phyloP scores from a whole-genome alignment of 176 grass and related monocot genomes.

The maize (Zea mays) region DNA sequence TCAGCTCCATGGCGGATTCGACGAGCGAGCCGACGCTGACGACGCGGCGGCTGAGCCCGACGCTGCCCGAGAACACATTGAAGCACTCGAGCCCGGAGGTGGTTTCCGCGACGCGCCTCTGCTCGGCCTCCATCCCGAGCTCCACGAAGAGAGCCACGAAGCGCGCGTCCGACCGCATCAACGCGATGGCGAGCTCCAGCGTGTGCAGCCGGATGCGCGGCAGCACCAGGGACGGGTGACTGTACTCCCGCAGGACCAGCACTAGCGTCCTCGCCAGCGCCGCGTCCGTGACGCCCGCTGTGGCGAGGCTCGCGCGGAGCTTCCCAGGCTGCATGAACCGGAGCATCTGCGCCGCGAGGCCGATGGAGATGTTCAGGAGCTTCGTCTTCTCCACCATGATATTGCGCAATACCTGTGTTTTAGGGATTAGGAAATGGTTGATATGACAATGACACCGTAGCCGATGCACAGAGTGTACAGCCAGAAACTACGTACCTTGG shows the following conservation, averaged over 20 bases:
- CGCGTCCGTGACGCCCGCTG: constrained; percentile 36
- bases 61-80: constrained; percentile 76
- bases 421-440: not conserved
- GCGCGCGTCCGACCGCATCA: constrained; percentile 51
- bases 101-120: constrained; percentile 45
- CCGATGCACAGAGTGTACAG: not conserved
- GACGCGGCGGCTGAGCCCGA: constrained; percentile 57
- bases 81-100: constrained; percentile 82
- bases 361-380: constrained; percentile 56
- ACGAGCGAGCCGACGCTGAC: constrained; percentile 46
- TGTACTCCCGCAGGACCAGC: constrained; percentile 43
- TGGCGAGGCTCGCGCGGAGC: constrained; percentile 37
- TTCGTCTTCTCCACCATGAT: constrained; percentile 58
- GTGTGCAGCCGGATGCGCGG: constrained; percentile 62
- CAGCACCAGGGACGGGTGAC: constrained; percentile 46
- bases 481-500: constrained; percentile 24
- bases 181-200: constrained; percentile 54
- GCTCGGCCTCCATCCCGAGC: constrained; percentile 53
- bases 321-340: constrained; percentile 44
- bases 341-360: constrained; percentile 55
- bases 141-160: constrained; percentile 42
- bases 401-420: constrained; percentile 42
- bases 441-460: not conserved
- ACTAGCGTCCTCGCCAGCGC: constrained; percentile 44
- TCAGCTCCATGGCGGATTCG: constrained; percentile 44